Evolutionary conservation across 441 rosid genomes (phyloP).

Genomic region (Syzygium syzygioides): DNA sequence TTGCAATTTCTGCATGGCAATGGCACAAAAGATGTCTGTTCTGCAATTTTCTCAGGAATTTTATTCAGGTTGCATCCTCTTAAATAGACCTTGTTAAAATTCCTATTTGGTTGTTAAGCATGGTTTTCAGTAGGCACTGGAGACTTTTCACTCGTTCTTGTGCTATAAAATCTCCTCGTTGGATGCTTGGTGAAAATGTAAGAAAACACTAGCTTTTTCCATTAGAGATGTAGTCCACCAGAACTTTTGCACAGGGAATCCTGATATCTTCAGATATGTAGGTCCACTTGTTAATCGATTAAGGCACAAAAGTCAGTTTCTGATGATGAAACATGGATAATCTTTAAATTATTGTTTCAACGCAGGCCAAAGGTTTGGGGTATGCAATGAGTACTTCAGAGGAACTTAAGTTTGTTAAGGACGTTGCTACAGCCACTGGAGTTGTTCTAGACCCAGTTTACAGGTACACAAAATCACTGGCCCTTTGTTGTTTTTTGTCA

Average conservation of each 20-base stretch:
- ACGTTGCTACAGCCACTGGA: conserved; percentile 70
- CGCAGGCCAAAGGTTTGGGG: conserved; percentile 82
- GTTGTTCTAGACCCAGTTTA: conserved; percentile 88
- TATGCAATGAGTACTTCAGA: conserved; percentile 76
- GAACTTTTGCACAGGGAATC: background rate
- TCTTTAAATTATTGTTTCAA: background rate
- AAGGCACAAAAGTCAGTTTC: background rate
- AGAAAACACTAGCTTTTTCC: background rate
- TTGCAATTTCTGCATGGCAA: background rate
- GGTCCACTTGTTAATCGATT: background rate
- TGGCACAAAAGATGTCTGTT: background rate
- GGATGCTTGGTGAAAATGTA: background rate
- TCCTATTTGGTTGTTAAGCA: background rate
- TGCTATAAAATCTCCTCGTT: background rate
- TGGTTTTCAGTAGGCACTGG: background rate
- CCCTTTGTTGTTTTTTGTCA: background rate
- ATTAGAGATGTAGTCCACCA: background rate
- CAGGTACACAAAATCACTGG: conserved; percentile 39
- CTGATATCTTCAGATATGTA: background rate
- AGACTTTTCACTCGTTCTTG: background rate
- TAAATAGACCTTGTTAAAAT: background rate
- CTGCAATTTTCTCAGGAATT: background rate
- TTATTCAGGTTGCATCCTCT: background rate
- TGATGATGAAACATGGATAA: background rate
- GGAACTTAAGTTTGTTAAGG: conserved; percentile 78